Evolutionary conservation across 495 filamentous ascomycete species (phyloP), one percentile per base, ranked within the genome.

Genomic region (Xylaria castorea): DNA sequence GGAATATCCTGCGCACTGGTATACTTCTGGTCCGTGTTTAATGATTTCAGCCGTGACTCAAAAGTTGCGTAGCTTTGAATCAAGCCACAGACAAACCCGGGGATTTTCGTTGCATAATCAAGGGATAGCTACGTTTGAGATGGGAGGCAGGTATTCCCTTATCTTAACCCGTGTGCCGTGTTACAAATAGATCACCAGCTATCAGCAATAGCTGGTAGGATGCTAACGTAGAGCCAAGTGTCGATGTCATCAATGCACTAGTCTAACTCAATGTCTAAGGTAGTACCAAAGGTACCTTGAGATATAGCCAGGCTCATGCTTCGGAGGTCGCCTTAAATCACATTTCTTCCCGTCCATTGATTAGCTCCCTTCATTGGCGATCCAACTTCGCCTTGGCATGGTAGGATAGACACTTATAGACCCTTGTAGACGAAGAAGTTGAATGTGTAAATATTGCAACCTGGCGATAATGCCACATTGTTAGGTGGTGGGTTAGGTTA

Each of bases 211-310:
- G 55, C 48, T 34, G 38, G 48, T 51, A 5, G 62, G 27, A 51
- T 66, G 46, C 64, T 68, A 48, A 68, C 66, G 66, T 57, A 68
- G 66, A 58, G 5, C 30, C 25, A 42, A 30, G 46, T 68, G 34
- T 66, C 32, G 48, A 58, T 68, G 66, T 55, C 48, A 58, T 68
- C 40, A 9, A 58, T 57, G 50, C 50, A 55, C 27, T 14, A 22
- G n/a, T n/a, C n/a, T n/a, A n/a, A n/a, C n/a, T n/a, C n/a, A 44
- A 34, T 51, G 20, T 18, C 25, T n/a, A 40, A 11, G 16, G 42
- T 44, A 5, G 44, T 27, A 27, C 60, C 60, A 40, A 40, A 5
- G 34, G 60, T 63, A 57, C 8, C n/a, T n/a, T n/a, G n/a, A n/a
- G n/a, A n/a, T n/a, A n/a, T n/a, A n/a, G n/a, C n/a, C n/a, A 18